Evolutionary conservation across 2,329 filamentous ascomycete genomes (phyloP).

Genomic region (Xylaria sp.): DNA sequence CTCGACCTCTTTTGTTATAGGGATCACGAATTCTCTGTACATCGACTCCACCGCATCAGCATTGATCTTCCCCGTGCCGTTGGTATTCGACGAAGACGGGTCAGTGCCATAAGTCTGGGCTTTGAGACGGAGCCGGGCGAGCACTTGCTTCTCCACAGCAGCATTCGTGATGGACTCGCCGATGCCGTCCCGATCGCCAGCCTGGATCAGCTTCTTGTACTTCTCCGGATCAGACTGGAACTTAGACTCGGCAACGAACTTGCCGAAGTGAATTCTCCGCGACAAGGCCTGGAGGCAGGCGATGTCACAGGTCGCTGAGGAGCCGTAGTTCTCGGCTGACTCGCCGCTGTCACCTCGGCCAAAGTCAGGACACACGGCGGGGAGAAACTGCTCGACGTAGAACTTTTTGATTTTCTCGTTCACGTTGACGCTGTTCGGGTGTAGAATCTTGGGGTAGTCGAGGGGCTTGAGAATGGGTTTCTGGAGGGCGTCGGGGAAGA

Average conservation of each 20-base stretch:
- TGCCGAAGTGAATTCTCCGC: constrained; percentile 94
- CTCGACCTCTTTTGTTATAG: constrained; percentile 97
- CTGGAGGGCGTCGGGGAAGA: constrained; percentile 86
- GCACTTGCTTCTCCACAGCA: constrained; percentile 89
- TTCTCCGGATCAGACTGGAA: constrained; percentile 84
- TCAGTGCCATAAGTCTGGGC: constrained; percentile 94
- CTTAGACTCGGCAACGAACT: constrained; percentile 97
- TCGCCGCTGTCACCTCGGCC: constrained; percentile 84
- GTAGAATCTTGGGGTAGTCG: constrained; percentile 87
- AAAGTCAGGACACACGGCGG: constrained; percentile 81
- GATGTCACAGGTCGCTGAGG: constrained; percentile 90
- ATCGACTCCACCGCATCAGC: constrained; percentile 90
- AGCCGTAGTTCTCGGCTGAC: constrained; percentile 94
- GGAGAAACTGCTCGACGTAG: constrained; percentile 86
- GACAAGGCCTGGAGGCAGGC: constrained; percentile 89
- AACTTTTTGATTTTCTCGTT: constrained; percentile 87
- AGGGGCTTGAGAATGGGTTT: constrained; percentile 87
- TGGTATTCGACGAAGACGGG: constrained; percentile 71
- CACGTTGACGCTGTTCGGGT: constrained; percentile 89
- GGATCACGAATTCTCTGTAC: constrained; percentile 95
- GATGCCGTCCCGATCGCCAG: constrained; percentile 81
- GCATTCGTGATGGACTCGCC: constrained; percentile 90
- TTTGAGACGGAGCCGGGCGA: constrained; percentile 88
- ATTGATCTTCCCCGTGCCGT: constrained; percentile 82
- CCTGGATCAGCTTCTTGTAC: constrained; percentile 86